A percentile compares a stretch with the other conserved stretches of the same genome.
These are phyloP conservation scores for Oryza meyeriana DNA, from an alignment of 176 grass and related monocot species.

Conservation along the genomic window DNA sequence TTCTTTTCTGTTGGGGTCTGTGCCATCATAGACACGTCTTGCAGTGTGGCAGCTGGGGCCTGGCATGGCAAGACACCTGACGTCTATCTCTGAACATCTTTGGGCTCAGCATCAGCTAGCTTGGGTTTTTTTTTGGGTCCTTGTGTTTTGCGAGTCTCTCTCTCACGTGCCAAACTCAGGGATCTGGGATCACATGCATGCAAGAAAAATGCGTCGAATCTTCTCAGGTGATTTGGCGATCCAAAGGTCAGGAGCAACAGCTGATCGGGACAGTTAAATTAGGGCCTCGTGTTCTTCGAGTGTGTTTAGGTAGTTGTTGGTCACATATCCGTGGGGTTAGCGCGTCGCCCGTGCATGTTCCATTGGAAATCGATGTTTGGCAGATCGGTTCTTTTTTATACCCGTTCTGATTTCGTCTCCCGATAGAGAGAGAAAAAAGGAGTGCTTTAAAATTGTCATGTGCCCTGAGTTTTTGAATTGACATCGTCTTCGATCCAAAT, in stretches of 20 bases:
- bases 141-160: background rate
- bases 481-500: background rate
- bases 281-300: background rate
- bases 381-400: background rate
- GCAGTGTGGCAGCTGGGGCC: slow-evolving; percentile 28
- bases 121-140: background rate
- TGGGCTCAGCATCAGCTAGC: background rate
- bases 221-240: slow-evolving; percentile 45
- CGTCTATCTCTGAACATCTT: background rate
- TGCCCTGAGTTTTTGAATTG: background rate
- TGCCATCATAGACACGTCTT: slow-evolving; percentile 44
- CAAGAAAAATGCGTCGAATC: slow-evolving; percentile 21
- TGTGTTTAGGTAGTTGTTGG: background rate
- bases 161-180: slow-evolving; percentile 32
- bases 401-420: background rate
- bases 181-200: background rate
- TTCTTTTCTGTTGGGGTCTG: slow-evolving; percentile 30
- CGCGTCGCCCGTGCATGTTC: background rate
- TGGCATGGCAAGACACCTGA: background rate
- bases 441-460: background rate
- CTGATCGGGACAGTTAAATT: background rate
- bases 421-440: background rate
- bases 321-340: background rate
- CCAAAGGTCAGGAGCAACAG: background rate
- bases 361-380: background rate